Evolutionary conservation across 1,284 basidiomycete species (phyloP), one percentile per base, ranked within the genome.

Genomic region (Cutaneotrichosporon dermatis): DNA sequence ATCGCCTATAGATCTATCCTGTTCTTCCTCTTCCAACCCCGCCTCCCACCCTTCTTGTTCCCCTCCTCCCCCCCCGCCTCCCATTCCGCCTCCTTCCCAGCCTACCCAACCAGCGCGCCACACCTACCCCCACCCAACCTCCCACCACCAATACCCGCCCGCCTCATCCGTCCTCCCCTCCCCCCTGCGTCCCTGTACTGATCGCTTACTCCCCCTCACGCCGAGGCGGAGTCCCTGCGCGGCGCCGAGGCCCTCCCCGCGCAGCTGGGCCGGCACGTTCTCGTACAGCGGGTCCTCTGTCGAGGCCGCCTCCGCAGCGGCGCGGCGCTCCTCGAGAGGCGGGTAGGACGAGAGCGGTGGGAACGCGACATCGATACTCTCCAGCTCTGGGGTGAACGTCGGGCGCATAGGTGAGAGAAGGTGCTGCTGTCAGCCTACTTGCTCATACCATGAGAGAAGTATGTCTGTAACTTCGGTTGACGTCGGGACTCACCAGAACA

Each of bases 131-230:
- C 77, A 79, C 64, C 73, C 73, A 6, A 79, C 72, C 58, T 77
- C 76, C 77, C 77, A 79, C 76, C 76, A 77, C 77, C 76, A 77
- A 62, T 79, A 79, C 12, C 76, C 77, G 4, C 55, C 60, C 10
- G 63, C 67, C 65, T 79, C 77, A 55, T 79, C 77, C 12, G 69
- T 67, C 48, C 77, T 64, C 1, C 77, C 77, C 57, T 74, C 76
- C 1, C 77, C 77, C 45, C 69, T 71, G 43, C 71, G 64, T 2
- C 75, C 73, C 37, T 65, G 65, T 12, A 76, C 68, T n/a, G 63
- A 61, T 2, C 65, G 44, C 63, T 76, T 75, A 1, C 71, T 71
- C 0, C 73, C 75, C 44, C 70, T 67, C 1, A 68, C 68, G 15
- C 73, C 75, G 9, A 79, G 51, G 12, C 65, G 68, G 40, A 74